Evolutionary conservation across 257 asterid genomes (phyloP), one percentile per base, ranked within the genome.

Genomic region (Scutellaria minor): DNA sequence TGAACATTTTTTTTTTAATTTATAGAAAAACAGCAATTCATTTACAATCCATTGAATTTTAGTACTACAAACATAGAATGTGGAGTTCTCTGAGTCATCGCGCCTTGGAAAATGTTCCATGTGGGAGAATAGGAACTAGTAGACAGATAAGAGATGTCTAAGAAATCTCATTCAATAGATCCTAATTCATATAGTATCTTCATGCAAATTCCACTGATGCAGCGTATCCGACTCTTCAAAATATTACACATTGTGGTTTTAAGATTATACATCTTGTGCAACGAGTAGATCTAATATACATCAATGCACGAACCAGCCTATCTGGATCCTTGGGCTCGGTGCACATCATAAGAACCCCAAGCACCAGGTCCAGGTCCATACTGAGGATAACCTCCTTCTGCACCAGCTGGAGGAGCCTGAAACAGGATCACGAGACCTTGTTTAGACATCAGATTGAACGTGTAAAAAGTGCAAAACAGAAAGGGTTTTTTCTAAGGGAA

Each of bases 361-460:
- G 87, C 78, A 80, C 86, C 90, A 69, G 90, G 84, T 73, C 86
- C 90, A 66, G 91, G 85, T 82, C 81, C 92, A 61, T 83, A 89
- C 70, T 88, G 98, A 78, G 96, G 83, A 90, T 89, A 87, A 76
- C 88, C 91, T 82, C 88, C 91, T 82, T 88, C 96, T 58, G 77
- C 86, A 56, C 89, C 89, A 76, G 85, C 66, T 24, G 27, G 27
- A 75, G 89, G 92, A 56, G 84, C 84, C 96, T 87, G 90, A 74
- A 84, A 71, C 52, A 80, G 37, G 72, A 79, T 46, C 50, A 64
- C 22, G 65, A 45, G 24, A 69, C 64, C 44, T 72, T 31, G 45
- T 73, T 47, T 46, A 55, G 39, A 57, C n/a, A 24, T 56, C 45
- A 54, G 46, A 50, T 10, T 41, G 40, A 59, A 64, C 24, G 55